Evolutionary conservation across 805 yeast species (phyloP), one percentile per base, ranked within the genome.

Genomic region (Sugiyamaella americana): DNA sequence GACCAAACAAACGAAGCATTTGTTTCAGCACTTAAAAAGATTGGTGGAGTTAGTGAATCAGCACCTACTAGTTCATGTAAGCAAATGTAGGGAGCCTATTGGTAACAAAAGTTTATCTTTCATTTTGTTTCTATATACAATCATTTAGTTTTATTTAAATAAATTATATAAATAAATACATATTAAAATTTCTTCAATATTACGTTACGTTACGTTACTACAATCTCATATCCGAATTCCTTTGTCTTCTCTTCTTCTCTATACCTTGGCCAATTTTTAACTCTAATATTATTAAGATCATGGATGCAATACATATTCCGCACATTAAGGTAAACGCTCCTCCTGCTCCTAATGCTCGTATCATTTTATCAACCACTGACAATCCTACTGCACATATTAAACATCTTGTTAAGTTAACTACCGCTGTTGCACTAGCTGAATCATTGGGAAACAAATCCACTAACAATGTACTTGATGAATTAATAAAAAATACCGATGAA

Each of bases 251-350:
- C 32, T 26, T 26, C 13, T 8, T 26, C 11, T 35, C 37, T 16
- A 35, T 35, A 8, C 18, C 18, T 5, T 21, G n/a, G 10, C 43
- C 45, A 4, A 5, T 16, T 16, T 37, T 30, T 26, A 47, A 19
- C 21, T 47, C 50, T 2, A 37, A 10, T 6, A 19, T 3, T 3
- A 47, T 36, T 8, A 20, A 30, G 17, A n/a, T 13, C 43, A 41
- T 18, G 13, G 50, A 41, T 36, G 41, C 17, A 10, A 24, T 19
- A 23, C 70, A 58, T 3, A 64, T 39, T 4, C 63, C 81, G 2
- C 80, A 80, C 71, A 85, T 63, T 13, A 87, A 68, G 0, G 93
- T 80, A 57, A 79, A 85, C 1, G 84, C 75, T 11, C 95, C 93
- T 1, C 95, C 95, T 10, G 75, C 62, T 0, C 78, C 77, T 77